Conservation (phyloP, 495 filamentous ascomycete genomes). For the Aspergillus sclerotiicarbonarius region DNA sequence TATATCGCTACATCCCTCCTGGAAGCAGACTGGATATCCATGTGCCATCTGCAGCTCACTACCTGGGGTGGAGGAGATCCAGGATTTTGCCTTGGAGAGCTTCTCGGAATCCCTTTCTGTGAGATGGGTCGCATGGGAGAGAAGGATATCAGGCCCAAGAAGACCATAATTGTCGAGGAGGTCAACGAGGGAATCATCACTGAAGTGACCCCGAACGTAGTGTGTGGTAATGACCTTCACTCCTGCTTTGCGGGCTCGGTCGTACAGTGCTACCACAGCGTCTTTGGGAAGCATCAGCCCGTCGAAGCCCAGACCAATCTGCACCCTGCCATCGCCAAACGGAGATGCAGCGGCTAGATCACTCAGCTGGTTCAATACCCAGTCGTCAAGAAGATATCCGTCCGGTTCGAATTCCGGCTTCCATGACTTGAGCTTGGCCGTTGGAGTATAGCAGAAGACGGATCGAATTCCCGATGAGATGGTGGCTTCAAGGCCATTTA, state of each 20-base stretch:
- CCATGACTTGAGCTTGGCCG: constrained; percentile 31
- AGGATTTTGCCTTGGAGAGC: constrained; percentile 20
- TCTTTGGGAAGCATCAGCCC: constrained; percentile 34
- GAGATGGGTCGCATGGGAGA: constrained; percentile 34
- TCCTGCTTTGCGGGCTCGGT: constrained; percentile 24
- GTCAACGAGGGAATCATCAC: constrained; percentile 23
- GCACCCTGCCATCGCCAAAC: constrained; percentile 39
- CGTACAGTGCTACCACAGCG: constrained; percentile 28
- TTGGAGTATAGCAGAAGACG: constrained; percentile 47
- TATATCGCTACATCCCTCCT: constrained; percentile 20
- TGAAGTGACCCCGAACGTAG: constrained; percentile 20
- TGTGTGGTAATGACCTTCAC: constrained; percentile 40
- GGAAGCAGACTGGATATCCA: constrained; percentile 32
- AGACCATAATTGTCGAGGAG: constrained; percentile 33
- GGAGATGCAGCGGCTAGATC: constrained; percentile 29
- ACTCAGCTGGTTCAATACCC: constrained; percentile 38
- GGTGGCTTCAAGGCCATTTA: constrained; percentile 39
- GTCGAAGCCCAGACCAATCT: constrained; percentile 44
- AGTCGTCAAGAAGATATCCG: constrained; percentile 32
- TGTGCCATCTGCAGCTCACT: constrained; percentile 44
- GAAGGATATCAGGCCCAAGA: constrained; percentile 33
- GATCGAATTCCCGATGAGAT: constrained; percentile 47
- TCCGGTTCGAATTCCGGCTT: constrained; percentile 32
- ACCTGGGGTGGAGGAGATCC: constrained; percentile 38
- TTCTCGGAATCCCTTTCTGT: constrained; percentile 24